These are phyloP conservation scores for Sporothrix dimorphospora DNA, from an alignment of 2,329 filamentous ascomycete species.

Conservation along the genomic window DNA sequence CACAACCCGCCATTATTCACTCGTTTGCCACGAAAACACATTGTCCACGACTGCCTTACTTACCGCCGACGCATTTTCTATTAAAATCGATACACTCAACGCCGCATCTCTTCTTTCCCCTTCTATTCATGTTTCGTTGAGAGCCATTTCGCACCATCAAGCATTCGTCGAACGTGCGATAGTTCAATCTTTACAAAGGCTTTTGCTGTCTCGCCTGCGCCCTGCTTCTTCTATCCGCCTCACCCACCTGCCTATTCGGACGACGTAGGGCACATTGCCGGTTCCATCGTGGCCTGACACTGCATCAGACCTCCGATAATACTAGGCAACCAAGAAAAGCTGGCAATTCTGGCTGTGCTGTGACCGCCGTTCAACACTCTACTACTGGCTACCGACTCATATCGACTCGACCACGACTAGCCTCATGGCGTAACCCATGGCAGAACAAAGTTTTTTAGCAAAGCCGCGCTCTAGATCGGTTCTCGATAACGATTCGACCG, in stretches of 20 bases:
- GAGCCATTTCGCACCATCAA: neutral
- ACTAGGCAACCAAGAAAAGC: neutral
- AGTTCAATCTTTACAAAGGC: neutral
- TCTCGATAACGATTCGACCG: slow-evolving; percentile 53
- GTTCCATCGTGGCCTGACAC: neutral
- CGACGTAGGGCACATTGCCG: neutral
- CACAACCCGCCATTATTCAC: neutral
- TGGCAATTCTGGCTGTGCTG: neutral
- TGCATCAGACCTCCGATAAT: neutral
- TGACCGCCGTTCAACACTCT: neutral
- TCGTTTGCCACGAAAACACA: slow-evolving; percentile 7
- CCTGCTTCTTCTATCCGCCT: neutral
- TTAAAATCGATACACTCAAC: neutral
- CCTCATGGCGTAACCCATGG: slow-evolving; percentile 71
- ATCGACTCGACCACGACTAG: slow-evolving; percentile 34
- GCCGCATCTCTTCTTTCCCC: neutral
- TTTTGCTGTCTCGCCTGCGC: too few relatives aligned
- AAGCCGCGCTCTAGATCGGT: slow-evolving; percentile 55
- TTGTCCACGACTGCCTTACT: neutral
- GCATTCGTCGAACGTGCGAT: neutral
- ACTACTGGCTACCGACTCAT: neutral
- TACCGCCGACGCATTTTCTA: neutral
- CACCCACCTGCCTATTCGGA: neutral
- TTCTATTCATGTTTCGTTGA: neutral
- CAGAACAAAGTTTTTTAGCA: slow-evolving; percentile 60